Base-by-base conservation (phyloP, 805 yeast genomes). In the Candida endomychidarum region DNA sequence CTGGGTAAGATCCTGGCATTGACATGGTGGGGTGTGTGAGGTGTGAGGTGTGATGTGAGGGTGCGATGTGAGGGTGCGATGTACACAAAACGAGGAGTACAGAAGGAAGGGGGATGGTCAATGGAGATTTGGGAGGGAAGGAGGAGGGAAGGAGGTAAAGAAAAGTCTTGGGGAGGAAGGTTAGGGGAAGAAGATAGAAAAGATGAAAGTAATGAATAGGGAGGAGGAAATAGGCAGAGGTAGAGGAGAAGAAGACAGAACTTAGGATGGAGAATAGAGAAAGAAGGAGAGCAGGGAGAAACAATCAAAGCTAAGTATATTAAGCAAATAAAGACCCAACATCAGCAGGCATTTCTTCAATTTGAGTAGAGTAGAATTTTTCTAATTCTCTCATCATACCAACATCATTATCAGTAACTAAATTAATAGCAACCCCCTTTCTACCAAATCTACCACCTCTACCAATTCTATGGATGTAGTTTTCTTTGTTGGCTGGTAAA, bases 381-480 rank as follows among this genome's bases (percentile, higher is more conserved):
- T 91, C 97, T 50, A 93, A 81, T 63, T 86, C 96, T 61, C 84
- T 81, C 72, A 90, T 72, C 60, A 76, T 76, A 50, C 77, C 74
- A 49, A 75, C 75, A 62, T 91, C 97, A 41, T 81, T 81, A 48
- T 74, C 76, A 37, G 98, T 90, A 54, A 90, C 83, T 59, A 91
- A 86, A 75, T 90, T 93, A 63, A 91, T 86, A 47, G 98, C 97
- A 48, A 87, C 91, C 75, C 99, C 99, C 73, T 90, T 91, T 68
- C 99, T 81, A 63, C 99, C 99, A 75, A 91, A 91, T 68, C 99
- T 83, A 59, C 99, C 99, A 54, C 95, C 87, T 73, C 99, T 82
- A 67, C 99, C 99, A 58, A 91, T 95, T 73, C 99, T 80, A 72
- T 91, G 99, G 58, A 91, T 85, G 66, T 93, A 91, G 74, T 87